These are phyloP conservation scores for Populus pruinosa DNA, from an alignment of 345 rosid species.

Conservation along the genomic window DNA sequence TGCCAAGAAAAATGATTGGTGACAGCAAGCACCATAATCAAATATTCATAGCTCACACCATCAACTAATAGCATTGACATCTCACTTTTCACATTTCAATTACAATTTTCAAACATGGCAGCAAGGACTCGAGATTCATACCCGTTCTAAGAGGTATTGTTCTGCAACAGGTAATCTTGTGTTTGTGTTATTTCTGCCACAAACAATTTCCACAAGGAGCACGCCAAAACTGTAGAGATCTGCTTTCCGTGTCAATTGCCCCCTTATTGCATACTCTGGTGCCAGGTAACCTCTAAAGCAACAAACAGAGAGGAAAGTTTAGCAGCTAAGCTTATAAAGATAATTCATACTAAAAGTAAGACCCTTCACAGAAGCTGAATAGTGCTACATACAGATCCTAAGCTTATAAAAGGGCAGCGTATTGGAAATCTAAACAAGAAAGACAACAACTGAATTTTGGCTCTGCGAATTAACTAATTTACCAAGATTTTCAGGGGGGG, in stretches of 20 bases:
- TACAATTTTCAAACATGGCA: not conserved
- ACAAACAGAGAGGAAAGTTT: conserved; percentile 5
- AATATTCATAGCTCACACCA: not conserved
- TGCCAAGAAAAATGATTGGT: not conserved
- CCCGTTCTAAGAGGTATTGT: conserved; percentile 86
- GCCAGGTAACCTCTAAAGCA: conserved; percentile 84
- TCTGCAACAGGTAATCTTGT: conserved; percentile 62
- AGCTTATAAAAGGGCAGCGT: not conserved
- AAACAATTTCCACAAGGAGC: conserved; percentile 80
- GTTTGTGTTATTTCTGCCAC: conserved; percentile 86
- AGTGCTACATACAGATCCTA: not conserved
- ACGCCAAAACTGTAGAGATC: conserved; percentile 91
- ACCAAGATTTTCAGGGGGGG: not conserved
- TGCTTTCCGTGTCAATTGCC: conserved; percentile 86
- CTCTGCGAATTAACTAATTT: not conserved
- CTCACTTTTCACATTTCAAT: not conserved
- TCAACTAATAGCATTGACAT: not conserved
- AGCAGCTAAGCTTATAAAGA: not conserved
- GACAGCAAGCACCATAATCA: not conserved
- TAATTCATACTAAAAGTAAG: not conserved
- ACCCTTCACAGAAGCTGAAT: not conserved
- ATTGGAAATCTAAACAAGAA: not conserved
- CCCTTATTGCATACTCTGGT: conserved; percentile 95
- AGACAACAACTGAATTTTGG: not conserved
- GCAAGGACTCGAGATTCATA: conserved; percentile 30